Conservation (phyloP, 768 basidiomycete genomes). For the Crassisporium funariophilum region DNA sequence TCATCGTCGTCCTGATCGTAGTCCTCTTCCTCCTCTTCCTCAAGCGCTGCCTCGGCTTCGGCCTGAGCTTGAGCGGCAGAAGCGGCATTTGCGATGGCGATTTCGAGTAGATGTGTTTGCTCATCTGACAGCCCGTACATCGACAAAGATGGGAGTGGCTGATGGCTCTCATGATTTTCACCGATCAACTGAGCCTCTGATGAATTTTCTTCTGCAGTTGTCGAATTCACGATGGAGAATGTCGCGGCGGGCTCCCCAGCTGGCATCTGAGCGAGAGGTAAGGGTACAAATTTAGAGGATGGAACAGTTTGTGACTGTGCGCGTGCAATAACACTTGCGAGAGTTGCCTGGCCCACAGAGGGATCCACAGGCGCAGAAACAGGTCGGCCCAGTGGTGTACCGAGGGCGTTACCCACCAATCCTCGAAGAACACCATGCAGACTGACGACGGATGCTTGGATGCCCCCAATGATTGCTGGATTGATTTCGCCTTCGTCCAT, state of each 20-base stretch:
- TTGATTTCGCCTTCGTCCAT: slow-evolving; percentile 68
- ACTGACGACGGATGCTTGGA: slow-evolving; percentile 53
- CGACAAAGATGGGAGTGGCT: slow-evolving; percentile 48
- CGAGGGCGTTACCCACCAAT: slow-evolving; percentile 59
- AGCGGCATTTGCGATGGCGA: slow-evolving; percentile 75
- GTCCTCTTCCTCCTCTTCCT: slow-evolving; percentile 65
- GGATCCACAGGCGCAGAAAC: slow-evolving; percentile 40
- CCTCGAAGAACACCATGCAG: slow-evolving; percentile 59
- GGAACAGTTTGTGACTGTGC: slow-evolving; percentile 56
- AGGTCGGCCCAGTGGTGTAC: slow-evolving; percentile 36
- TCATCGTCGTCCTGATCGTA: slow-evolving; percentile 46
- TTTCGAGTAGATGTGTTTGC: slow-evolving; percentile 67
- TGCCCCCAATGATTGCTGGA: slow-evolving; percentile 44
- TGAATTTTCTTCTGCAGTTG: slow-evolving; percentile 13
- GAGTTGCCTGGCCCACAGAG: slow-evolving; percentile 61
- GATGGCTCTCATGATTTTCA: slow-evolving; percentile 19
- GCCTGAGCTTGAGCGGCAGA: slow-evolving; percentile 77
- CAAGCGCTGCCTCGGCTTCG: slow-evolving; percentile 74
- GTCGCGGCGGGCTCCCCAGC: slow-evolving; percentile 15
- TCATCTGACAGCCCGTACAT: slow-evolving; percentile 75
- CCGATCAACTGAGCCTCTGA: slow-evolving; percentile 15
- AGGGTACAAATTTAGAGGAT: slow-evolving; percentile 13
- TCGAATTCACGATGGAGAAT: slow-evolving; percentile 8
- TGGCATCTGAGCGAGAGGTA: slow-evolving; percentile 15
- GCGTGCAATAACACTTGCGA: slow-evolving; percentile 74